Conservation (phyloP, 2,329 filamentous ascomycete genomes). For the Cordyceps pruinosa region DNA sequence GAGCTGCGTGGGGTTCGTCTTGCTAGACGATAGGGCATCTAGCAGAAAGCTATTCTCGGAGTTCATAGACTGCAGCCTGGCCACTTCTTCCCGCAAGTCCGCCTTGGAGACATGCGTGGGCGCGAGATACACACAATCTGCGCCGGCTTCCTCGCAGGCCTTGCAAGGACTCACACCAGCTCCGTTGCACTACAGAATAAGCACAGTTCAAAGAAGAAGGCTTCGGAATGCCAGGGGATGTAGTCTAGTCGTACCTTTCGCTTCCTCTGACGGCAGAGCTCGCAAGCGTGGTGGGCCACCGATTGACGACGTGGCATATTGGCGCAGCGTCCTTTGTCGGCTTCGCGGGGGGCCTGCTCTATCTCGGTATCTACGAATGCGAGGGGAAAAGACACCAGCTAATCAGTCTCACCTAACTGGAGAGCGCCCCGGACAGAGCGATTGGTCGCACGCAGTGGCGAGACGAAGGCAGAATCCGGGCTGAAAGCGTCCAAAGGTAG, state of each 20-base stretch:
- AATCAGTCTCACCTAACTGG: not conserved
- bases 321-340: not conserved
- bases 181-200: not conserved
- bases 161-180: not conserved
- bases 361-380: not conserved
- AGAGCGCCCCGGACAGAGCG: not conserved
- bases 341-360: not conserved
- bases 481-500: not conserved
- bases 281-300: constrained; percentile 1
- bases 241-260: not conserved
- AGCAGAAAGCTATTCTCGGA: not conserved
- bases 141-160: not conserved
- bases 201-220: not conserved
- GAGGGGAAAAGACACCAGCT: not conserved
- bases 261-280: constrained; percentile 10
- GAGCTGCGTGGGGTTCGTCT: not conserved
- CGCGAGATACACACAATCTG: not conserved
- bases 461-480: not conserved
- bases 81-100: not conserved
- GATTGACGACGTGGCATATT: constrained; percentile 3
- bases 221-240: not conserved
- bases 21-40: not conserved
- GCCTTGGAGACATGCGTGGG: constrained; percentile 6
- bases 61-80: not conserved
- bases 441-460: not conserved